Percentiles rank a stretch among this genome's conserved stretches.
phyloP scores from a whole-genome alignment of 2,329 filamentous ascomycete species.

The Ceratocystis colombiana region DNA sequence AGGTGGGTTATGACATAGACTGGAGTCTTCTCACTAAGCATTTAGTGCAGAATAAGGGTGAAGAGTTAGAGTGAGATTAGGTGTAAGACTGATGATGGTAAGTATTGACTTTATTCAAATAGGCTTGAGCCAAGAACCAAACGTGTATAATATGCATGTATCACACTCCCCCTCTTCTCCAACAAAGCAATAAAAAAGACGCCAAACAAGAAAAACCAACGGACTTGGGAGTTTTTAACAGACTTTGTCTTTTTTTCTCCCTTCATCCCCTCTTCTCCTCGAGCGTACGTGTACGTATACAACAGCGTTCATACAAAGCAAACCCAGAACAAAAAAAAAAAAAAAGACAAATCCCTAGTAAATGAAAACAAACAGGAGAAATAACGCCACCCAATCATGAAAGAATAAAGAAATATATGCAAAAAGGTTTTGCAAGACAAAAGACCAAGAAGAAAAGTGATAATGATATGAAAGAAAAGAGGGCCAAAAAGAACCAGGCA shows the following conservation, averaged over 20 bases:
- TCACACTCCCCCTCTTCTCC: not conserved
- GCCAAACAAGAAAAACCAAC: not conserved
- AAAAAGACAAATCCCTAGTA: slow-evolving; percentile 14
- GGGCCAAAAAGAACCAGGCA: not conserved
- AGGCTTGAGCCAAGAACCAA: not conserved
- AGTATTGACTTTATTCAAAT: too few relatives aligned
- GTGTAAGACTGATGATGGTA: not conserved
- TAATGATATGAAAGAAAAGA: not conserved
- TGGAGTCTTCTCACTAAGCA: not conserved
- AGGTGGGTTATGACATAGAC: too few relatives aligned
- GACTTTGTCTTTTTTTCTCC: too few relatives aligned
- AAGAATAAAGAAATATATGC: not conserved
- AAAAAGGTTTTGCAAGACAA: not conserved
- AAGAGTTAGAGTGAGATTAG: not conserved
- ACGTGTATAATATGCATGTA: not conserved
- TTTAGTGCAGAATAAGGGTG: not conserved
- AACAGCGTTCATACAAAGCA: not conserved
- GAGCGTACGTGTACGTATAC: not conserved
- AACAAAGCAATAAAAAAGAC: not conserved
- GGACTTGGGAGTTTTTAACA: not conserved
- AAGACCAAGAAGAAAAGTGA: not conserved
- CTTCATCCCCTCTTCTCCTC: not conserved
- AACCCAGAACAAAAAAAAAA: slow-evolving; percentile 15
- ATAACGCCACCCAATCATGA: slow-evolving; percentile 21
- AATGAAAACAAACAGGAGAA: not conserved